Evolutionary conservation across 176 grass and related monocot genomes (phyloP).

Genomic region (Tillandsia leiboldiana): DNA sequence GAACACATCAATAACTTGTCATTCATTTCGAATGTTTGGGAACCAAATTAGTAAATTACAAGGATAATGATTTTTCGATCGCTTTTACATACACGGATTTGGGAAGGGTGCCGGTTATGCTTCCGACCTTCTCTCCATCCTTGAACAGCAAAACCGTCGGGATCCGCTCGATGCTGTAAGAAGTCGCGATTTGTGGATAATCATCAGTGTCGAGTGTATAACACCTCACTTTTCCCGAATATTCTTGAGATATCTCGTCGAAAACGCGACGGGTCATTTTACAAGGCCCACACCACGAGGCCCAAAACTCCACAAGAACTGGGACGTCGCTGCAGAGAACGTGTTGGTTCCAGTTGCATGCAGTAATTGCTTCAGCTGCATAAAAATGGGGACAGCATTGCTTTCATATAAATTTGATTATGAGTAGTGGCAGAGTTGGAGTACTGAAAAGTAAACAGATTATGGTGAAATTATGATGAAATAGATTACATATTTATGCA

Average conservation of each 20-base stretch:
- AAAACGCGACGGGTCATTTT: slow-evolving; percentile 56
- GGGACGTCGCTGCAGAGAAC: slow-evolving; percentile 70
- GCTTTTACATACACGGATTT: slow-evolving; percentile 71
- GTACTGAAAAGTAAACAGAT: too few species aligned
- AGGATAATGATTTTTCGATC: slow-evolving; percentile 58
- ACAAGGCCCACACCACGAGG: slow-evolving; percentile 88
- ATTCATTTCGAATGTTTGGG: too few species aligned
- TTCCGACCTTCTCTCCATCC: slow-evolving; percentile 63
- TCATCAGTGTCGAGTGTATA: slow-evolving; percentile 76
- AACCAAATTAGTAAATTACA: too few species aligned
- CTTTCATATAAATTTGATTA: too few species aligned
- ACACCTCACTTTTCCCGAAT: slow-evolving; percentile 61
- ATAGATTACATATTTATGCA: too few species aligned
- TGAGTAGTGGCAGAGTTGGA: too few species aligned
- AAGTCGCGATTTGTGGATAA: slow-evolving; percentile 50
- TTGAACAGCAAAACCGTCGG: slow-evolving; percentile 89
- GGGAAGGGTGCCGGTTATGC: slow-evolving; percentile 80
- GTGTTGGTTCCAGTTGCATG: slow-evolving; percentile 62
- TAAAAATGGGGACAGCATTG: not conserved
- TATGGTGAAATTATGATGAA: too few species aligned
- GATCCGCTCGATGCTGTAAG: slow-evolving; percentile 47
- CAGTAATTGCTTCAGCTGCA: slow-evolving; percentile 70
- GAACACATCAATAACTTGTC: too few species aligned
- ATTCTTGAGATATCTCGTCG: slow-evolving; percentile 69
- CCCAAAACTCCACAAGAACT: slow-evolving; percentile 87